These are phyloP conservation scores for Tuber borchii DNA, from an alignment of 495 filamentous ascomycete genomes.

Conservation along the genomic window DNA sequence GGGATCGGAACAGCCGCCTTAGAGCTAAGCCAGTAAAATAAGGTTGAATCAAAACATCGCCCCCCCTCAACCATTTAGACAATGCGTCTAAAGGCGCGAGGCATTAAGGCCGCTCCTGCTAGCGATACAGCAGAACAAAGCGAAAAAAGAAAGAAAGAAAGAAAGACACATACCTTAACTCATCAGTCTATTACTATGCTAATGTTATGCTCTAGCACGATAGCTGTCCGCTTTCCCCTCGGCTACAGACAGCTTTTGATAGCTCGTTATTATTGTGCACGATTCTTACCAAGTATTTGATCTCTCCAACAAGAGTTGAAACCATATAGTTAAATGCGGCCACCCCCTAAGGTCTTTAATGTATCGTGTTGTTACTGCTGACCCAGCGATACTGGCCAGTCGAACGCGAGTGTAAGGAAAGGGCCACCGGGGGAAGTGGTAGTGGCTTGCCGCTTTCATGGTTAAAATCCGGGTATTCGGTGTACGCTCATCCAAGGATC, in stretches of 20 bases:
- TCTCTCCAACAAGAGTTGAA: neutral
- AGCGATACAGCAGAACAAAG: neutral
- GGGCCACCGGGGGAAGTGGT: neutral
- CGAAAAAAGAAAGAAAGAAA: neutral
- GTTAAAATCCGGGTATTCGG: neutral
- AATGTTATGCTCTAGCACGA: neutral
- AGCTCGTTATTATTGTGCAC: neutral
- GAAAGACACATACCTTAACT: neutral
- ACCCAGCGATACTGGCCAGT: neutral
- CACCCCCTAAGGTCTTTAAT: neutral
- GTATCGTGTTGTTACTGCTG: neutral
- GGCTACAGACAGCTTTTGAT: neutral
- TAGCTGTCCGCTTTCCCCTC: neutral
- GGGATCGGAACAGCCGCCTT: slow-evolving; percentile 2
- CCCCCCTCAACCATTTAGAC: neutral
- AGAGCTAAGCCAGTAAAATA: neutral
- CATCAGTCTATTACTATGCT: neutral
- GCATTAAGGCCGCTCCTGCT: neutral
- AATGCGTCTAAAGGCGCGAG: neutral
- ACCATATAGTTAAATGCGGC: neutral
- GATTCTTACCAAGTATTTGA: slow-evolving; percentile 2
- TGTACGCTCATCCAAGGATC: neutral
- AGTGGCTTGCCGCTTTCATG: neutral
- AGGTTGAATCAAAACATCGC: neutral
- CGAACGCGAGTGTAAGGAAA: neutral